Conservation (phyloP, 768 basidiomycete genomes). For the Kwoniella dendrophila region DNA sequence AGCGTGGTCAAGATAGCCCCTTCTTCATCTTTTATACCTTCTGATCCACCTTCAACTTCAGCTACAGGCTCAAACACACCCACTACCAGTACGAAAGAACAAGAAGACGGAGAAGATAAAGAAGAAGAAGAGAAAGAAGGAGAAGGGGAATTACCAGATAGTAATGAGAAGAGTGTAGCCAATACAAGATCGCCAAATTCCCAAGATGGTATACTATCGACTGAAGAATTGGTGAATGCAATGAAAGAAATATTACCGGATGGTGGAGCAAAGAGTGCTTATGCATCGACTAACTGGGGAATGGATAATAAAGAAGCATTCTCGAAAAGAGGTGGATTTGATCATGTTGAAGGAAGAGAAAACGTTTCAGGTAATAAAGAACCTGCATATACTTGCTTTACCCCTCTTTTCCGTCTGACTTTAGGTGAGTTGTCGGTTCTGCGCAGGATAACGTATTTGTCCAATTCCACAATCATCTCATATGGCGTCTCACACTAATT, state of each 20-base stretch:
- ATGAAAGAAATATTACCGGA: conserved; percentile 54
- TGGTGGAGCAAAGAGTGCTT: conserved; percentile 65
- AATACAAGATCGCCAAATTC: conserved; percentile 67
- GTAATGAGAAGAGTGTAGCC: conserved; percentile 61
- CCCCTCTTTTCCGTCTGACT: conserved; percentile 80
- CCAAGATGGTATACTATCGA: conserved; percentile 71
- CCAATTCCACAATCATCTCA: conserved; percentile 6
- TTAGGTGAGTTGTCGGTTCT: conserved; percentile 63
- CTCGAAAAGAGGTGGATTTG: conserved; percentile 60
- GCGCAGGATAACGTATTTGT: conserved; percentile 3
- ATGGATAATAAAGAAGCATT: conserved; percentile 58
- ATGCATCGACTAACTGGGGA: conserved; percentile 58
- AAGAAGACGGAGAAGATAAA: conserved; percentile 52
- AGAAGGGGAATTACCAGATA: conserved; percentile 36
- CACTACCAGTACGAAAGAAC: conserved; percentile 57
- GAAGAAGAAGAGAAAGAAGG: conserved; percentile 53
- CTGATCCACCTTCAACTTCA: conserved; percentile 29
- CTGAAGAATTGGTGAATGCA: conserved; percentile 63
- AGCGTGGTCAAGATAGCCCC: conserved; percentile 44
- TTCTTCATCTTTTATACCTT: neutral
- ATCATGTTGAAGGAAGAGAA: conserved; percentile 3
- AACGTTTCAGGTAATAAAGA: conserved; percentile 60
- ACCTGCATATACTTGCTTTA: conserved; percentile 85
- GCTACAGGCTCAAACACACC: conserved; percentile 21
- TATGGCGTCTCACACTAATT: neutral